phyloP scores from a whole-genome alignment of 495 filamentous ascomycete genomes.

The Xylaria scruposa region DNA sequence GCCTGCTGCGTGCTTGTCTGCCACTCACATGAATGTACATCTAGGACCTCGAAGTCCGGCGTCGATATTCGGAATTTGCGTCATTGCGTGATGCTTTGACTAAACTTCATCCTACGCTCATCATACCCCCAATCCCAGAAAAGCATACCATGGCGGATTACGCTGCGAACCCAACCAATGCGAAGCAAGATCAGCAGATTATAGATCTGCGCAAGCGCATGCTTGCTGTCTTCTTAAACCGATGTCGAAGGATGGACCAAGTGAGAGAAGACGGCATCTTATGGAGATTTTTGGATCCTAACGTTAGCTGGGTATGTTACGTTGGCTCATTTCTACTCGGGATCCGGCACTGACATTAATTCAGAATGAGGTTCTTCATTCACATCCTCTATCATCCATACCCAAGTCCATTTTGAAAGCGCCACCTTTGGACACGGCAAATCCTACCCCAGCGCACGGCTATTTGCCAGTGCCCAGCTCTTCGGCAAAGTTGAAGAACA shows the following conservation, averaged over 20 bases:
- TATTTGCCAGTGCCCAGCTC: slow-evolving; percentile 85
- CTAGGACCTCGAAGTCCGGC: slow-evolving; percentile 91
- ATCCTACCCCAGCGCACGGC: slow-evolving; percentile 84
- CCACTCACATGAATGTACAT: slow-evolving; percentile 29
- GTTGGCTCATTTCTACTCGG: not conserved
- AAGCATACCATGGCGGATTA: slow-evolving; percentile 99
- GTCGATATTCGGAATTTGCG: slow-evolving; percentile 97
- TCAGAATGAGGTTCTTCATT: slow-evolving; percentile 89
- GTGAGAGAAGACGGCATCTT: slow-evolving; percentile 93
- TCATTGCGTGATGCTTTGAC: slow-evolving; percentile 87
- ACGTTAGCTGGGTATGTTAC: slow-evolving; percentile 90
- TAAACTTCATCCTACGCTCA: slow-evolving; percentile 88
- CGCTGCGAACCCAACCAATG: slow-evolving; percentile 94
- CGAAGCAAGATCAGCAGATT: slow-evolving; percentile 94
- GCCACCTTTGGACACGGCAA: slow-evolving; percentile 89
- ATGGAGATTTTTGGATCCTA: slow-evolving; percentile 97
- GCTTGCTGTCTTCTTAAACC: slow-evolving; percentile 92
- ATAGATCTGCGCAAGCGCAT: slow-evolving; percentile 97
- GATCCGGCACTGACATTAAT: slow-evolving; percentile 41
- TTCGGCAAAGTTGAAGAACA: slow-evolving; percentile 82
- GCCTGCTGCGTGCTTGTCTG: slow-evolving; percentile 11
- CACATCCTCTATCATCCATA: slow-evolving; percentile 86
- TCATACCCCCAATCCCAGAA: slow-evolving; percentile 96
- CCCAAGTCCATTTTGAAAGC: slow-evolving; percentile 94
- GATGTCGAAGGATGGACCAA: slow-evolving; percentile 91